A percentile compares a stretch with the other conserved stretches of the same genome.
These are phyloP conservation scores for Eutrema yunnanense DNA, from an alignment of 345 rosid species.

Conservation along the genomic window DNA sequence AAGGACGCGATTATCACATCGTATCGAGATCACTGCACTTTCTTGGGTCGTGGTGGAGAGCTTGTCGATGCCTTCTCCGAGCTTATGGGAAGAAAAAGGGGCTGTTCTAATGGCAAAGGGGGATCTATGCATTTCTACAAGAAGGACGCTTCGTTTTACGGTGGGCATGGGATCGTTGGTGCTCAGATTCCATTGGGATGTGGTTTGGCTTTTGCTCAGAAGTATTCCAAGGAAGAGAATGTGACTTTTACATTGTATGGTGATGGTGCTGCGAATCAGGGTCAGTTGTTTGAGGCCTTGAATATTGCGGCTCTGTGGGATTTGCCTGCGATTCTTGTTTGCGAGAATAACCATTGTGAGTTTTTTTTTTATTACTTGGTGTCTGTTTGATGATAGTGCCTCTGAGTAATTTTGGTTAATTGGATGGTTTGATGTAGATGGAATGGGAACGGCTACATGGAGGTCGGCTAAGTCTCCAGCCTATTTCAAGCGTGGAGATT, in stretches of 20 bases:
- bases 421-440: slow-evolving; percentile 50
- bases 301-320: slow-evolving; percentile 95
- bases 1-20: slow-evolving; percentile 82
- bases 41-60: slow-evolving; percentile 78
- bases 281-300: slow-evolving; percentile 94
- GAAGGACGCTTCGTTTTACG: slow-evolving; percentile 80
- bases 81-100: slow-evolving; percentile 92
- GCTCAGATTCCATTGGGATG: slow-evolving; percentile 96
- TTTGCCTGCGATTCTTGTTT: slow-evolving; percentile 85
- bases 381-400: background rate
- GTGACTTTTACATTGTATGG: slow-evolving; percentile 86
- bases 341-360: slow-evolving; percentile 97
- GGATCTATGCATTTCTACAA: slow-evolving; percentile 98
- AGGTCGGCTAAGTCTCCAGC: slow-evolving; percentile 91
- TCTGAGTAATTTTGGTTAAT: background rate
- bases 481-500: slow-evolving; percentile 94
- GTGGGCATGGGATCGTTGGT: slow-evolving; percentile 99
- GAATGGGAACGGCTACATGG: slow-evolving; percentile 99
- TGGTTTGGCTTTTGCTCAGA: slow-evolving; percentile 94
- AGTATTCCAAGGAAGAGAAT: slow-evolving; percentile 76
- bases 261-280: slow-evolving; percentile 97
- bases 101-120: slow-evolving; percentile 88
- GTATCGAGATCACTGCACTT: slow-evolving; percentile 90
- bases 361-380: background rate
- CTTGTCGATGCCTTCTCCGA: slow-evolving; percentile 69